Evolutionary conservation across 352 stramenopile genomes (phyloP).

Genomic region (Globisporangium irregulare): DNA sequence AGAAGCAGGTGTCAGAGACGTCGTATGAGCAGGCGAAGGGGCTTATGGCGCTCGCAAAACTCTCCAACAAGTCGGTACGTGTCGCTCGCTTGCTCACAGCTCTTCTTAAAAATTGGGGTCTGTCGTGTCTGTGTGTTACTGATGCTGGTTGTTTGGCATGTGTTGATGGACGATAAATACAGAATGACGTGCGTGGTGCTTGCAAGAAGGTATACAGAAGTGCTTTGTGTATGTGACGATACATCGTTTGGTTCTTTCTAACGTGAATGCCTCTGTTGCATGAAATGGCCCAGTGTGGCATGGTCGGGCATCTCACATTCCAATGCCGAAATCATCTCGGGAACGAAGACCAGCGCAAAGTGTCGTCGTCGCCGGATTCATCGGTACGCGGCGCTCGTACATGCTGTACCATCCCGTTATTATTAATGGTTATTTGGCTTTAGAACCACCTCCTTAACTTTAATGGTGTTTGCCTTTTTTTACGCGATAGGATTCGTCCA

Average conservation of each 20-base stretch:
- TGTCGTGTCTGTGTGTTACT: not conserved
- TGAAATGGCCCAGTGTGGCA: slow-evolving; percentile 54
- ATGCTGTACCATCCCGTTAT: not conserved
- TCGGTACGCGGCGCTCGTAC: not conserved
- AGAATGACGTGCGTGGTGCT: slow-evolving; percentile 74
- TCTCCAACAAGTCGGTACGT: slow-evolving; percentile 91
- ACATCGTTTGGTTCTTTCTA: not conserved
- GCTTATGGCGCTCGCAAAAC: slow-evolving; percentile 93
- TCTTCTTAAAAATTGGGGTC: not conserved
- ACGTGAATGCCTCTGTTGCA: not conserved
- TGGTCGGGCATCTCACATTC: slow-evolving; percentile 91
- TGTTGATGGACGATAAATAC: not conserved
- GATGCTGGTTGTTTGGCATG: slow-evolving; percentile 1
- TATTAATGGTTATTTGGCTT: not conserved
- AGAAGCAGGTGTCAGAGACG: slow-evolving; percentile 59
- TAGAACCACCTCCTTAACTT: not conserved
- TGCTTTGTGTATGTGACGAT: not conserved
- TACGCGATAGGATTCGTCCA: slow-evolving; percentile 13
- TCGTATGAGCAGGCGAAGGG: slow-evolving; percentile 89
- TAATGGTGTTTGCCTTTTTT: not conserved
- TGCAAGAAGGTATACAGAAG: slow-evolving; percentile 76
- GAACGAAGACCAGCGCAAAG: slow-evolving; percentile 35
- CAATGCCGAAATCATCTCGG: slow-evolving; percentile 85
- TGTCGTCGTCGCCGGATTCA: slow-evolving; percentile 29
- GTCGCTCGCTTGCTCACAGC: not conserved